Evolutionary conservation across 2,329 filamentous ascomycete genomes (phyloP).

Genomic region (Aspergillus sp.): DNA sequence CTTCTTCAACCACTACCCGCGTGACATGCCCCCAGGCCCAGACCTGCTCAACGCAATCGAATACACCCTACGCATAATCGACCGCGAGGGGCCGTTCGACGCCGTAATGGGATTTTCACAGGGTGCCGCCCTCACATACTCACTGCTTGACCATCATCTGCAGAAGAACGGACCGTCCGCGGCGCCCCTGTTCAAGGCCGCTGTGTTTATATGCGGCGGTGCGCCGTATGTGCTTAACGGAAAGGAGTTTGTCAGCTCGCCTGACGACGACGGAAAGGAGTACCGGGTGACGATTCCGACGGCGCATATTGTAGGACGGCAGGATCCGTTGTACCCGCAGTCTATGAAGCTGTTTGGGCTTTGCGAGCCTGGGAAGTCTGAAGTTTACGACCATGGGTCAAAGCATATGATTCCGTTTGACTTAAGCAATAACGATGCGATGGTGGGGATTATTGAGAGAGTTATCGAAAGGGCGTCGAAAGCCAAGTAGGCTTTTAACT

Average conservation of each 20-base stretch:
- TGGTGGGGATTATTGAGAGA: conserved; percentile 28
- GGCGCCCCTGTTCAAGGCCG: conserved; percentile 29
- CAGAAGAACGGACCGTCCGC: conserved; percentile 14
- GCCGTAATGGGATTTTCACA: conserved; percentile 35
- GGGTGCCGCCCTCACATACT: conserved; percentile 29
- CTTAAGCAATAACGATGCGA: conserved; percentile 27
- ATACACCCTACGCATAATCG: conserved; percentile 20
- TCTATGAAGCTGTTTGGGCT: conserved; percentile 32
- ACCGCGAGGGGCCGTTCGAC: conserved; percentile 31
- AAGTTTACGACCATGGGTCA: conserved; percentile 38
- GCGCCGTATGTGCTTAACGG: conserved; percentile 27
- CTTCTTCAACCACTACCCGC: conserved; percentile 33
- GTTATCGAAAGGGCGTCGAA: conserved; percentile 23
- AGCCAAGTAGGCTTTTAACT: background rate
- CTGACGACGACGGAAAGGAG: conserved; percentile 9
- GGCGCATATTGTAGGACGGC: conserved; percentile 39
- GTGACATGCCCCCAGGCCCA: conserved; percentile 22
- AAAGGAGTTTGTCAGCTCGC: conserved; percentile 12
- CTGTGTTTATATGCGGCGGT: conserved; percentile 33
- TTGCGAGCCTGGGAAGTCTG: conserved; percentile 32
- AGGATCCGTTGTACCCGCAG: conserved; percentile 33
- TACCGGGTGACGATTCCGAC: conserved; percentile 36
- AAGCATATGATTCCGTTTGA: conserved; percentile 37
- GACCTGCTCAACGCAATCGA: conserved; percentile 27
- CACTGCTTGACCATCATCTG: conserved; percentile 25